Base-by-base conservation (phyloP, 2,329 filamentous ascomycete genomes). In the Leptographium procerum region DNA sequence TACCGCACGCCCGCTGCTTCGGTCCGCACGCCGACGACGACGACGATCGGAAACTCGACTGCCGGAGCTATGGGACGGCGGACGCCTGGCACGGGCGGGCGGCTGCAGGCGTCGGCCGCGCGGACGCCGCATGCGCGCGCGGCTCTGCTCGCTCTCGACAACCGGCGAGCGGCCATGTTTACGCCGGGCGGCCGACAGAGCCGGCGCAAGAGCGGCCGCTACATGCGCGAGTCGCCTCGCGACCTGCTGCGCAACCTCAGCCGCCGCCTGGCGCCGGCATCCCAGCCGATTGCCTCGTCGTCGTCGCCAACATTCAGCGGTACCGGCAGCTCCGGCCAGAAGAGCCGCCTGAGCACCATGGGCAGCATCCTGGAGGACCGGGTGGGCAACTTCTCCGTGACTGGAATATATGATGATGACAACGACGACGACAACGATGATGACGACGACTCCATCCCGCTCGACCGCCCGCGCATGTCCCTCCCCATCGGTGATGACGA, bases 41-140 rank as follows among this genome's bases (percentile, higher is more conserved):
- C 47, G 48, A 13, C 48, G 24, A 11, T 29, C 7, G 13, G 11
- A 1, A 28, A 14, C 43, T 14, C 4, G 5, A 58, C 52, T 65
- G 72, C 34, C 68, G 72, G 52, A 72, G 62, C 60, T 60, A 28
- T 65, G n/a, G 64, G 64, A 16, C 63, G 65, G 16, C 61, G 65
- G 50, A 64, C 64, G 9, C 65, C 64, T 5, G 64, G 71, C 55
- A 74, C 72, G 3, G 64, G 71, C 34, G 66, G 71, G 16, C 70
- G 75, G 74, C 13, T 73, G 74, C 47, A 75, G 11, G 74, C 73
- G 36, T 80, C 79, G 2, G 77, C 71, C 2, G 69, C 76, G 3
- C 66, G 68, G 9, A 86, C 83, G 22, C 83, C 83, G 0, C 83
- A 86, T 66, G 82, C 79, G 52, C 79, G 78, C 64, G 83, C 82